phyloP scores from a whole-genome alignment of 495 filamentous ascomycete species.

The Aspergillus sclerotiicarbonarius region DNA sequence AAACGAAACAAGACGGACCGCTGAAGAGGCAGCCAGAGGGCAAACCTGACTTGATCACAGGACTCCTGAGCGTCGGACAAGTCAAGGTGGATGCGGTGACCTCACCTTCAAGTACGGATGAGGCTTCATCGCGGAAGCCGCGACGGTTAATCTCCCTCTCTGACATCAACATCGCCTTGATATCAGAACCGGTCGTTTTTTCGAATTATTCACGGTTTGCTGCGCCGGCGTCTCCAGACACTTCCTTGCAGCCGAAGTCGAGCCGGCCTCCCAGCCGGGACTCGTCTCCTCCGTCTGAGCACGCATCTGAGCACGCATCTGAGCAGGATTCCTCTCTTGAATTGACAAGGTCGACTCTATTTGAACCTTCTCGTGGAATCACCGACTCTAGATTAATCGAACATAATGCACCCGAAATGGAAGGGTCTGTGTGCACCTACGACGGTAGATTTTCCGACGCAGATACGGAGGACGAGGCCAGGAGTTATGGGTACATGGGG shows the following conservation, averaged over 20 bases:
- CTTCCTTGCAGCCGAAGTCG: conserved; percentile 43
- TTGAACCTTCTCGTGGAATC: conserved; percentile 27
- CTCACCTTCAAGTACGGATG: conserved; percentile 29
- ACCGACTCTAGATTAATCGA: neutral
- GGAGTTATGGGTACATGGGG: conserved; percentile 28
- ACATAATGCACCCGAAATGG: conserved; percentile 19
- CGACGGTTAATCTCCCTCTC: conserved; percentile 64
- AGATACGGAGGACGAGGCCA: conserved; percentile 34
- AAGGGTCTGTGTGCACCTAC: conserved; percentile 33
- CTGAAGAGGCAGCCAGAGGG: conserved; percentile 40
- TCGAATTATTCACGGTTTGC: conserved; percentile 61
- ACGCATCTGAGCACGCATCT: conserved; percentile 28
- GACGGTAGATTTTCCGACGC: conserved; percentile 48
- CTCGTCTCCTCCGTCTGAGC: conserved; percentile 28
- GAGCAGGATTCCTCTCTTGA: conserved; percentile 28
- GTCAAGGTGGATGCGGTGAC: conserved; percentile 68
- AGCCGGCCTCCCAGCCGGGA: conserved; percentile 34
- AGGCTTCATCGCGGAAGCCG: conserved; percentile 37
- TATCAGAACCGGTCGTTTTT: conserved; percentile 72
- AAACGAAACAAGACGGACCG: conserved; percentile 45
- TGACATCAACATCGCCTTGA: conserved; percentile 62
- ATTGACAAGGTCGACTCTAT: conserved; percentile 45
- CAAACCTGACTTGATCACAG: conserved; percentile 52
- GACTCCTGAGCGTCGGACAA: conserved; percentile 63
- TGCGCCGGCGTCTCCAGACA: conserved; percentile 56